Evolutionary conservation across 202 grass and related monocot genomes (phyloP), one percentile per base, ranked within the genome.

Genomic region (Eragrostis tef): DNA sequence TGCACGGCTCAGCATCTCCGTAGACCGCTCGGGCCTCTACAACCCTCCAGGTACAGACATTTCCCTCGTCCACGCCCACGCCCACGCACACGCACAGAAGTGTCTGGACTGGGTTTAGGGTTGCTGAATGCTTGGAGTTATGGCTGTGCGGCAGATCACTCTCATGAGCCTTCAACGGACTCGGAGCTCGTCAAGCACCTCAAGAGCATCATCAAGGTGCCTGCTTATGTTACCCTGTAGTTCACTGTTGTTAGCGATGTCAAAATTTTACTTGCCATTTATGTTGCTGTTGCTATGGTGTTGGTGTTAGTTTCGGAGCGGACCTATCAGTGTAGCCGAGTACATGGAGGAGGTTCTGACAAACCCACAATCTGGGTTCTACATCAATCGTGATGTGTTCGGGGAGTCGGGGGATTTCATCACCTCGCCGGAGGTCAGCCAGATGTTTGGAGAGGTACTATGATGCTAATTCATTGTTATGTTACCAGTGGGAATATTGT

Each of bases 291-390:
- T 85, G 21, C 47, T 41, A 46, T n/a, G n/a, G n/a, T n/a, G n/a
- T n/a, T 44, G 57, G 41, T 69, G 46, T 69, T 86, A 94, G 94
- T 97, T 94, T 85, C 89, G 89, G 47, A 94, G 94, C 50, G 94
- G 94, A n/a, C 94, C 94, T 61, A 98, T 98, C 67, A 91, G 84
- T 9, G 54, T 98, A 54, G 95, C 92, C 6, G 95, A 98, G 71
- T 98, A 98, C 65, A 98, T 98, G 95, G 95, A 93, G 87, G 92
- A 98, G 76, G 92, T 94, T 41, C 78, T 98, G 50, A 98, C 95
- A 19, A 98, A 98, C 74, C 95, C 90, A 11, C 90, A 87, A 6
- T 93, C 85, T 29, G 95, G 95, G 14, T 94, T 89, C 79, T 98
- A 98, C 59, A 98, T 98, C 25, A 94, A 94, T 54, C 88, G 84